A percentile compares a stretch with the other conserved stretches of the same genome.
These are phyloP conservation scores for Carpinus viminea DNA, from an alignment of 306 rosid species.

Conservation along the genomic window DNA sequence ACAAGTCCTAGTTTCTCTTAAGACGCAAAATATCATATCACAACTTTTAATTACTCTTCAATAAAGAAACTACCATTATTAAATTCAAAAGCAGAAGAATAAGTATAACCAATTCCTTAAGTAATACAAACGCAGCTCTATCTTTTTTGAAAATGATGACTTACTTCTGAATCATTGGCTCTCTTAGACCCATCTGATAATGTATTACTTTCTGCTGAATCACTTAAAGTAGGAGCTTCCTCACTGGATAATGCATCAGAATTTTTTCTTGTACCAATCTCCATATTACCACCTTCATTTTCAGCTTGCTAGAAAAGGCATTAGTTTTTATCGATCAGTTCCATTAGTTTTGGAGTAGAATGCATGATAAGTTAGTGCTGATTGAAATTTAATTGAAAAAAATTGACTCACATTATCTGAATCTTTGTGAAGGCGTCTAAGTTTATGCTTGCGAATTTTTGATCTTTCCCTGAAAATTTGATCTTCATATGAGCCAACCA, in stretches of 20 bases:
- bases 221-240: background rate
- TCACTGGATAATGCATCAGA: conserved; percentile 11
- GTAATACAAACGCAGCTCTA: background rate
- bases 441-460: conserved; percentile 11
- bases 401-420: conserved; percentile 40
- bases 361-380: background rate
- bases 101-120: background rate
- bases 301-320: conserved; percentile 24
- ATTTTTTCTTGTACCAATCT: background rate
- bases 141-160: background rate
- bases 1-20: too few species aligned
- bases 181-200: too few species aligned
- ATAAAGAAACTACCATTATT: background rate
- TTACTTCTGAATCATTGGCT: conserved; percentile 12
- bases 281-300: background rate
- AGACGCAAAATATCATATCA: background rate
- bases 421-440: conserved; percentile 19
- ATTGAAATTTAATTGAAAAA: background rate
- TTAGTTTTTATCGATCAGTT: background rate
- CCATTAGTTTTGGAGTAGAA: background rate
- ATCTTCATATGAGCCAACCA: conserved; percentile 51
- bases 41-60: too few species aligned
- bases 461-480: conserved; percentile 45
- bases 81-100: background rate
- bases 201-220: background rate